Base-by-base conservation (phyloP, 2,329 filamentous ascomycete species). In the Pseudogymnoascus sp. region DNA sequence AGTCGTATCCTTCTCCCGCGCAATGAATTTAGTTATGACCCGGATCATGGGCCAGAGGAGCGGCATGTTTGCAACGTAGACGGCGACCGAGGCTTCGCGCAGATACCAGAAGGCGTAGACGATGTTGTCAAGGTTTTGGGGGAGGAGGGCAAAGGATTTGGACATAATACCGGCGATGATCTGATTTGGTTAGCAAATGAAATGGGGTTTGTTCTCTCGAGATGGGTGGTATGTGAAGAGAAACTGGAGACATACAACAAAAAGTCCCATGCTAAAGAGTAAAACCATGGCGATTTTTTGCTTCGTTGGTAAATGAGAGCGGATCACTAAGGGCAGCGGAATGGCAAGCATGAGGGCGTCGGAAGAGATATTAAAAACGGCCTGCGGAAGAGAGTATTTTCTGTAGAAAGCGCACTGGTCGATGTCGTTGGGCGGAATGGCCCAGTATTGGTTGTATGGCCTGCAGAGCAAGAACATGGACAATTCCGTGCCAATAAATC, bases 301-400 rank as follows among this genome's bases (percentile, higher is more conserved):
- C 64, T 75, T 78, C 21, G 69, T 69, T 0, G 79, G 76, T 2
- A 86, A 74, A 54, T 79, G 77, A 0, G 84, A 78, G 26, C 77
- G 77, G 10, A 81, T 67, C 26, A 86, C 75, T 26, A 81, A 71
- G 0, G 83, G 83, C 67, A 86, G 77, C 0, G 83, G 82, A 14
- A 86, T 80, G 2, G 77, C 67, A 34, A 86, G 80, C 68, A 86
- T 85, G 72, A 82, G 76, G 1, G 84, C 45, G 66, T 86, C 84
- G 42, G 82, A 84, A 2, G 80, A 79, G 61, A 86, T 80, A 67
- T 86, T 86, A 70, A 86, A 79, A 14, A 77, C 76, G 2, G 80
- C 79, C 67, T 86, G 83, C 12, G 82, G 79, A 57, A 85, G 83
- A 12, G 83, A 78, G 67, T 84, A 85, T 69, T 83, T 76, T 39